A percentile compares a stretch with the other conserved stretches of the same genome.
phyloP scores from a whole-genome alignment of 768 basidiomycete genomes.

The Agrocybe pediades region DNA sequence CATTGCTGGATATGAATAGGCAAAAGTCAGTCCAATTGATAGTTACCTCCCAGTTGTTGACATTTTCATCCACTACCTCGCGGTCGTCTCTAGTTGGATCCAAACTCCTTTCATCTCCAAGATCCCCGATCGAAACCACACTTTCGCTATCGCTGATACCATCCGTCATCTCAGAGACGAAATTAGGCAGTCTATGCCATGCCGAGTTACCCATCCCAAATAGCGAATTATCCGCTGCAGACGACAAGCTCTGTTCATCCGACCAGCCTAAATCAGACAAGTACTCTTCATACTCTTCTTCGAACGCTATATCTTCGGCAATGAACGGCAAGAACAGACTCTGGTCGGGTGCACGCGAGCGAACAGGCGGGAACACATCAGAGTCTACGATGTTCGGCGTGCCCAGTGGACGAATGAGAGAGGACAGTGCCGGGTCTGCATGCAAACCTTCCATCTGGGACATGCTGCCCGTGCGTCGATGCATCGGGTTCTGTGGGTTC shows the following conservation, averaged over 20 bases:
- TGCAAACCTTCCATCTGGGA: slow-evolving; percentile 80
- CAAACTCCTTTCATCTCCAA: slow-evolving; percentile 77
- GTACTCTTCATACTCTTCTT: slow-evolving; percentile 97
- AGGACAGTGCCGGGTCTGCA: slow-evolving; percentile 72
- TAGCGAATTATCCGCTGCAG: slow-evolving; percentile 15
- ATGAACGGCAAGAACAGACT: slow-evolving; percentile 88
- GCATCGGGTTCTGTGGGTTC: slow-evolving; percentile 53
- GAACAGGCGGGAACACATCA: slow-evolving; percentile 94
- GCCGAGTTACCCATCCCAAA: slow-evolving; percentile 51
- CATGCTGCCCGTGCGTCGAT: slow-evolving; percentile 82
- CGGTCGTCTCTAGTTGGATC: slow-evolving; percentile 62
- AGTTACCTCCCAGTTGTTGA: slow-evolving; percentile 95
- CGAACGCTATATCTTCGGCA: slow-evolving; percentile 91
- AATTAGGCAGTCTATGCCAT: slow-evolving; percentile 81
- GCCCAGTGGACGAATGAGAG: slow-evolving; percentile 72
- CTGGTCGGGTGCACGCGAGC: slow-evolving; percentile 82
- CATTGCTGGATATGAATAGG: no score
- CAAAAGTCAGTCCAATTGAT: no score
- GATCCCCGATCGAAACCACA: slow-evolving; percentile 85
- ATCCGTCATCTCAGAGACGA: slow-evolving; percentile 81
- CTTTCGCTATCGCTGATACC: slow-evolving; percentile 95
- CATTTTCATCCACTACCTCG: slow-evolving; percentile 73
- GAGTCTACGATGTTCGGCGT: slow-evolving; percentile 79
- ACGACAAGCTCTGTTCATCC: slow-evolving; percentile 46
- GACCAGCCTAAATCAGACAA: slow-evolving; percentile 84